phyloP scores from a whole-genome alignment of 768 basidiomycete genomes.

The Hydnomerulius pinastri region DNA sequence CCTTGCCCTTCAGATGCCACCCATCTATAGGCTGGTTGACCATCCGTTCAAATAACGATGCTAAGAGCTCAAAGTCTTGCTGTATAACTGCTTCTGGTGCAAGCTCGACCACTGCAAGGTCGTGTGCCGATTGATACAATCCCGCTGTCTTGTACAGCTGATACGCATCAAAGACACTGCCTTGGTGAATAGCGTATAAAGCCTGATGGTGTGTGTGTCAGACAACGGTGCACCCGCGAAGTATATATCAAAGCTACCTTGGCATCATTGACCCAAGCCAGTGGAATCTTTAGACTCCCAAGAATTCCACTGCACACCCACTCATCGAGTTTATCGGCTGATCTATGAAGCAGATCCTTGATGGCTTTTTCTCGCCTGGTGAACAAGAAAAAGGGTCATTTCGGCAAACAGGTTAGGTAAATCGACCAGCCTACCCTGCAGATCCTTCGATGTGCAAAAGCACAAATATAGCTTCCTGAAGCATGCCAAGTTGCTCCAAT shows the following conservation, averaged over 20 bases:
- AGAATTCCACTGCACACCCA: constrained; percentile 73
- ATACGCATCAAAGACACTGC: constrained; percentile 72
- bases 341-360: constrained; percentile 75
- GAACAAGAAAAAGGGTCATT: constrained; percentile 11
- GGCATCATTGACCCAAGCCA: constrained; percentile 87
- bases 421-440: constrained; percentile 57
- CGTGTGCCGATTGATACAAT: constrained; percentile 73
- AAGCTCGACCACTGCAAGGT: constrained; percentile 81
- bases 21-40: constrained; percentile 57
- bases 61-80: constrained; percentile 56
- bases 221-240: neutral
- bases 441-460: constrained; percentile 84
- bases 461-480: constrained; percentile 88
- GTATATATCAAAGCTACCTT: constrained; percentile 49
- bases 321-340: constrained; percentile 64
- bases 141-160: constrained; percentile 73
- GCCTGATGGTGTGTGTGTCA: constrained; percentile 51
- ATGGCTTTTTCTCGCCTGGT: constrained; percentile 80
- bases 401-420: neutral
- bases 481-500: constrained; percentile 76
- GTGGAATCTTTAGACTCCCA: constrained; percentile 79
- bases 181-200: constrained; percentile 58
- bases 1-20: constrained; percentile 88
- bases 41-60: constrained; percentile 69
- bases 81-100: constrained; percentile 83